These are phyloP conservation scores for Penicillium cosmopolitanum DNA, from an alignment of 495 filamentous ascomycete species.

Conservation along the genomic window DNA sequence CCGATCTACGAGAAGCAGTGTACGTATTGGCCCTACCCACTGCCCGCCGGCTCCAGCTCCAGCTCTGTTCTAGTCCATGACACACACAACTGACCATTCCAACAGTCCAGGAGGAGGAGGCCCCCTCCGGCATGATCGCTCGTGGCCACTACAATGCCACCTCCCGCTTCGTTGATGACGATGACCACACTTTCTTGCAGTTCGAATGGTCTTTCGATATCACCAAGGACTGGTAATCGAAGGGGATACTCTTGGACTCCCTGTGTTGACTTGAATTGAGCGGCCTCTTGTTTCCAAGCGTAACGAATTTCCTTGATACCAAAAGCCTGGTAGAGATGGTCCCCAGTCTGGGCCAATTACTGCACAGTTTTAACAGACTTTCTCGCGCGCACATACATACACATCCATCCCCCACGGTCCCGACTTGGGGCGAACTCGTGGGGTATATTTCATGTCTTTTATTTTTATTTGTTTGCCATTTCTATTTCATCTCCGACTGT, in stretches of 20 bases:
- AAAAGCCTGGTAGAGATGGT: constrained; percentile 32
- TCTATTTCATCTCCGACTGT: background rate
- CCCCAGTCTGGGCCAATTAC: constrained; percentile 13
- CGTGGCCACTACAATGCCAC: constrained; percentile 84
- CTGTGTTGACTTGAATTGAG: constrained; percentile 33
- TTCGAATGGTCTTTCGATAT: constrained; percentile 97
- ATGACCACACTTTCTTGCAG: constrained; percentile 78
- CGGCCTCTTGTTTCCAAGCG: constrained; percentile 37
- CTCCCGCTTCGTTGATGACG: constrained; percentile 91
- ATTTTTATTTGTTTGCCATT: constrained; percentile 6
- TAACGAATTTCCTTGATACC: constrained; percentile 37
- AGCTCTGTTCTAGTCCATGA: no score
- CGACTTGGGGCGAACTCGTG: background rate
- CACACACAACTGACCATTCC: background rate
- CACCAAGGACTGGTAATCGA: constrained; percentile 79
- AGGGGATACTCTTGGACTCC: constrained; percentile 14
- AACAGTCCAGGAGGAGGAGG: constrained; percentile 83
- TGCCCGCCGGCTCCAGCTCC: no score
- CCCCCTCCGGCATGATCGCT: constrained; percentile 84
- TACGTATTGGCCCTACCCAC: constrained; percentile 49
- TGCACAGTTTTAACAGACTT: constrained; percentile 21
- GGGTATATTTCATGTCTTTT: constrained; percentile 15
- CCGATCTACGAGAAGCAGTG: constrained; percentile 87
- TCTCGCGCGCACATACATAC: background rate
- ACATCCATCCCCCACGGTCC: background rate